Conservation (phyloP, 306 rosid species). For the Albizia julibrissin region DNA sequence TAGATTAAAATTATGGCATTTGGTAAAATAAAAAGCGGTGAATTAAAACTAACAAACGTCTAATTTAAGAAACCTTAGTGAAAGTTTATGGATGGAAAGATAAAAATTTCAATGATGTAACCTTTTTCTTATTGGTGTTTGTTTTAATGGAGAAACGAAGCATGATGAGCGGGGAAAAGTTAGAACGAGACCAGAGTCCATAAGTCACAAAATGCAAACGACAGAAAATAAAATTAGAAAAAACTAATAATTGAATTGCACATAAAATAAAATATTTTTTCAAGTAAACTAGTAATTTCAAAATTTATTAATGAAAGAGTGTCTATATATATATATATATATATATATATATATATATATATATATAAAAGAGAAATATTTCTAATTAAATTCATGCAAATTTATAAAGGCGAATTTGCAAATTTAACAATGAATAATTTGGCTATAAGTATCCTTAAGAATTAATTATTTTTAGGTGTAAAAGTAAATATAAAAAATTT, state of each 20-base stretch:
- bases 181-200: not conserved
- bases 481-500: too few relatives aligned
- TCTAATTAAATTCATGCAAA: too few relatives aligned
- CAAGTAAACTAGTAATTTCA: too few relatives aligned
- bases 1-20: not conserved
- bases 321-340: too few relatives aligned
- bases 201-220: not conserved
- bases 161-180: constrained; percentile 34
- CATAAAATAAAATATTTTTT: not conserved
- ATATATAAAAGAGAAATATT: too few relatives aligned
- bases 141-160: not conserved
- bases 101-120: not conserved
- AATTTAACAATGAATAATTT: too few relatives aligned
- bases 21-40: not conserved
- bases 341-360: too few relatives aligned
- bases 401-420: too few relatives aligned
- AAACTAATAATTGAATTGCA: not conserved
- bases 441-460: too few relatives aligned
- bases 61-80: not conserved
- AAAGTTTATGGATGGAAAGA: not conserved
- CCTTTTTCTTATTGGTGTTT: not conserved
- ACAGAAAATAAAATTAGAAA: not conserved
- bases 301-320: too few relatives aligned
- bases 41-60: not conserved
- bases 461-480: too few relatives aligned